These are phyloP conservation scores for Myxozyma lipomycoides DNA, from an alignment of 805 yeast genomes.

Conservation along the genomic window DNA sequence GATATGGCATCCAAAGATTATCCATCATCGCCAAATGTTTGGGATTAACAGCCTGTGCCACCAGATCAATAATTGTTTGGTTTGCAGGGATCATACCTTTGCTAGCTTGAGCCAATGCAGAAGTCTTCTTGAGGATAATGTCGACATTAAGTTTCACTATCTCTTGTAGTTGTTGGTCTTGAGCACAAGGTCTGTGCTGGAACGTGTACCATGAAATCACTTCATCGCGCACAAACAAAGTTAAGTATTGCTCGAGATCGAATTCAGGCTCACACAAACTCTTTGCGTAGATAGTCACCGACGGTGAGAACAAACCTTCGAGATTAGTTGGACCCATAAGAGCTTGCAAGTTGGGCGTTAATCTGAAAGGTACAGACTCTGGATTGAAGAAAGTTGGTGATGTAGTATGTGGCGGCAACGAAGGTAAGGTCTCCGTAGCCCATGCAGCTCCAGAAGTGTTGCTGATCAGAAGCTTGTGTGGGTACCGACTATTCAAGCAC, in stretches of 20 bases:
- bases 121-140: conserved; percentile 69
- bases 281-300: conserved; percentile 78
- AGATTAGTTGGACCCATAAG: conserved; percentile 90
- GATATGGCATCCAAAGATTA: conserved; percentile 92
- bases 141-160: conserved; percentile 87
- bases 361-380: conserved; percentile 92
- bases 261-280: conserved; percentile 88
- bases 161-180: conserved; percentile 77
- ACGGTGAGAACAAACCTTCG: conserved; percentile 86
- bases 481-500: conserved; percentile 88
- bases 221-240: conserved; percentile 95
- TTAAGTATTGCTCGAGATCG: conserved; percentile 83
- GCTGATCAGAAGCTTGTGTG: conserved; percentile 85
- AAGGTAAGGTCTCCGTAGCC: conserved; percentile 94
- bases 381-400: conserved; percentile 85
- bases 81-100: conserved; percentile 67
- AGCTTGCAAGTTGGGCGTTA: conserved; percentile 92
- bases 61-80: conserved; percentile 83
- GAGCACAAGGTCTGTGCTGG: conserved; percentile 72
- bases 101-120: conserved; percentile 66
- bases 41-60: conserved; percentile 93
- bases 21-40: conserved; percentile 88
- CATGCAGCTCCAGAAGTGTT: conserved; percentile 81
- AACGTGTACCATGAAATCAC: conserved; percentile 91
- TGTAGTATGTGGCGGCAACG: conserved; percentile 45